Conservation (phyloP, 2,329 filamentous ascomycete genomes). For the Epichloe uncinata region DNA sequence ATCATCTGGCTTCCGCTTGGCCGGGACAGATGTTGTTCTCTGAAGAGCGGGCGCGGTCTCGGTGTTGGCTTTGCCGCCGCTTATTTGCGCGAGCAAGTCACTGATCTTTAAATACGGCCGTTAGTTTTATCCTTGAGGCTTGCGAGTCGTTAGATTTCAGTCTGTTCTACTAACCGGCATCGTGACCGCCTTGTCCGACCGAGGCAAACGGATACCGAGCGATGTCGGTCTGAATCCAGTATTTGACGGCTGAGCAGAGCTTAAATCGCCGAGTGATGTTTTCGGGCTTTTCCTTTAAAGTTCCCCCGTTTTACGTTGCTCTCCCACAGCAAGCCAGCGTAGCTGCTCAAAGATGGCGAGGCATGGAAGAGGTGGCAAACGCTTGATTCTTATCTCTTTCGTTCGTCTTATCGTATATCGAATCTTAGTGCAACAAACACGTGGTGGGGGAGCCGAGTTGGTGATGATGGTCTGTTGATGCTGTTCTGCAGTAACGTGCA, state of each 20-base stretch:
- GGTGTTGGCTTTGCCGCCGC: conserved; percentile 34
- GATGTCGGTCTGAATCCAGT: neutral
- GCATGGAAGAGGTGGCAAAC: neutral
- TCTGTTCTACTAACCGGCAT: conserved; percentile 19
- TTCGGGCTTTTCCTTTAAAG: neutral
- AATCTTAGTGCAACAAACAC: neutral
- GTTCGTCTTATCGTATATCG: neutral
- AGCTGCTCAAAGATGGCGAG: neutral
- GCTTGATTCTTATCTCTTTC: neutral
- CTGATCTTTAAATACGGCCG: conserved; percentile 16
- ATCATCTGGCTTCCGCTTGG: conserved; percentile 46
- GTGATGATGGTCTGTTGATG: neutral
- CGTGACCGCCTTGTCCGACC: conserved; percentile 6
- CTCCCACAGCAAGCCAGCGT: conserved; percentile 2
- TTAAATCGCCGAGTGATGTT: neutral
- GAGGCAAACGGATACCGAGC: neutral
- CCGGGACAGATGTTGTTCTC: conserved; percentile 14
- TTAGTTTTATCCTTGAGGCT: neutral
- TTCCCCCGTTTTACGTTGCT: neutral
- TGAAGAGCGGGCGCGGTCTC: conserved; percentile 18
- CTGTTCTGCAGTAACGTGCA: neutral
- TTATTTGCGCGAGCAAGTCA: conserved; percentile 40
- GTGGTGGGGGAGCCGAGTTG: neutral
- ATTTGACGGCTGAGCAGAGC: neutral
- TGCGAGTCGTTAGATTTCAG: neutral